phyloP scores from a whole-genome alignment of 805 yeast species.

The Metschnikowia henanensis region DNA sequence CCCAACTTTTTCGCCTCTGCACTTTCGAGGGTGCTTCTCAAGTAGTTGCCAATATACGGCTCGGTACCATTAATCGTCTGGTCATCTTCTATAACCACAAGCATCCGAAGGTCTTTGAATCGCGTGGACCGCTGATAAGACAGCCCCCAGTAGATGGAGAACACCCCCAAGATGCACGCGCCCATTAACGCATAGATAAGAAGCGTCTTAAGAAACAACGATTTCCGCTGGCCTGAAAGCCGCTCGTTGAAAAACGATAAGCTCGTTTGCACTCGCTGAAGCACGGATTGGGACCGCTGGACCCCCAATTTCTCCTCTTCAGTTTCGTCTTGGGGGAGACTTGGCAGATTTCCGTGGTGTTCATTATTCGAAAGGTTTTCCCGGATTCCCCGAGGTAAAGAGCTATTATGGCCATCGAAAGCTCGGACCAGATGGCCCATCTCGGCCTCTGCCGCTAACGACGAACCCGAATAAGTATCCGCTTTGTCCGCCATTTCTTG shows the following conservation, averaged over 20 bases:
- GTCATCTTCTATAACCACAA: constrained; percentile 41
- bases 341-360: no score
- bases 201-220: constrained; percentile 19
- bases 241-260: constrained; percentile 34
- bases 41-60: constrained; percentile 31
- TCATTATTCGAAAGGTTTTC: no score
- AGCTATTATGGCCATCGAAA: neutral
- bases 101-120: constrained; percentile 33
- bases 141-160: constrained; percentile 53
- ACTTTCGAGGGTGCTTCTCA: constrained; percentile 13
- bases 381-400: no score
- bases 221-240: constrained; percentile 22
- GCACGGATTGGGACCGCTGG: constrained; percentile 11
- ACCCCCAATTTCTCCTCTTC: constrained; percentile 6
- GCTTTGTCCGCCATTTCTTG: neutral
- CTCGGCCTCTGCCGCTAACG: neutral
- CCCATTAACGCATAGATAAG: constrained; percentile 33
- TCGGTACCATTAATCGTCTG: constrained; percentile 19
- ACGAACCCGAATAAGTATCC: constrained; percentile 1
- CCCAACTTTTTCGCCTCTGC: constrained; percentile 26
- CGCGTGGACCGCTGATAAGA: constrained; percentile 32
- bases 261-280: constrained; percentile 26
- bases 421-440: neutral
- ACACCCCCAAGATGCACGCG: constrained; percentile 34
- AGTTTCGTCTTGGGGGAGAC: neutral